A percentile compares a stretch with the other conserved stretches of the same genome.
phyloP scores from a whole-genome alignment of 192 early-diverging fungal genomes.

The Coemansia sp. region DNA sequence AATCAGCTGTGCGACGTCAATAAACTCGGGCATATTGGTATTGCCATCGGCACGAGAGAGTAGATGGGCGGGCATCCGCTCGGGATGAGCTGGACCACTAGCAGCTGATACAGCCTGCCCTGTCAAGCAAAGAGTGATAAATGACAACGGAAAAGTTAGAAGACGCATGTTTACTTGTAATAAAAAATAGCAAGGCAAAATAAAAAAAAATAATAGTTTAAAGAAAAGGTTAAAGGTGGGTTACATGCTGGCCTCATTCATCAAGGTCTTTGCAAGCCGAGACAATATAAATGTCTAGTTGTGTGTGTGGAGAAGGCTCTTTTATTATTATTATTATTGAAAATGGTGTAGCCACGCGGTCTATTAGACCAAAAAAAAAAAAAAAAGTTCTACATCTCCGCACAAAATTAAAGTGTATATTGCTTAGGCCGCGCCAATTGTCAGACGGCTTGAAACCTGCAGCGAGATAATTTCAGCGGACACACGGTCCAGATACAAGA shows the following conservation, averaged over 20 bases:
- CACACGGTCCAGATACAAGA: constrained; percentile 38
- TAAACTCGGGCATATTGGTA: constrained; percentile 26
- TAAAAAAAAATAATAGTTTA: background rate
- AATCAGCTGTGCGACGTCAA: constrained; percentile 17
- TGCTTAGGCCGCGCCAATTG: background rate
- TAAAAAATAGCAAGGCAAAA: too few species aligned
- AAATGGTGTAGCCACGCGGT: background rate
- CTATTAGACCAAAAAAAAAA: background rate
- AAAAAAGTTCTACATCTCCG: background rate
- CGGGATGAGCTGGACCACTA: background rate
- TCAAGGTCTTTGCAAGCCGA: background rate
- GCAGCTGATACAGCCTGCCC: background rate
- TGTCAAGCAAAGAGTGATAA: background rate
- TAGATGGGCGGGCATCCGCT: background rate
- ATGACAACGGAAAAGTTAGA: background rate
- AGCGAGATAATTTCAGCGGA: constrained; percentile 25
- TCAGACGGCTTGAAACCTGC: constrained; percentile 8
- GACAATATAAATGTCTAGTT: background rate
- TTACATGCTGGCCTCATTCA: too few species aligned
- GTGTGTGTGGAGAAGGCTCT: background rate
- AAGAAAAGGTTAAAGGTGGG: background rate
- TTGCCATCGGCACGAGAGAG: constrained; percentile 24
- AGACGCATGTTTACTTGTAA: background rate
- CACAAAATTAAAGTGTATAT: background rate
- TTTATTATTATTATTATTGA: background rate